Evolutionary conservation across 2,329 filamentous ascomycete species (phyloP), one percentile per base, ranked within the genome.

Genomic region (Fusarium vanettenii): DNA sequence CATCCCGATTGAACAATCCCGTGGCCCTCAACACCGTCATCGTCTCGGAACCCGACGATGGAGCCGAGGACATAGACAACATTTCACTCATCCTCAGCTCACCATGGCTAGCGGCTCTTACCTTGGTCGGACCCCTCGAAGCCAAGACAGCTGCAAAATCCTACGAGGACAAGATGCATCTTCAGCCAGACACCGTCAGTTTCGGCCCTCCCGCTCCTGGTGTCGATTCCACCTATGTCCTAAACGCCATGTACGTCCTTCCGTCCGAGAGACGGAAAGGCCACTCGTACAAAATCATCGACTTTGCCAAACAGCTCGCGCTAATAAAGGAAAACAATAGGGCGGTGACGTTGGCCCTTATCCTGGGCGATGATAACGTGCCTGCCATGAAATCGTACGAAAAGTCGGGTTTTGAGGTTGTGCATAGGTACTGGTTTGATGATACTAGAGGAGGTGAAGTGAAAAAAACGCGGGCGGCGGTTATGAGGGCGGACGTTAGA

Each of bases 181-280:
- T 76, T 3, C 37, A 59, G 0, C 35, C 66, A 1, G 22, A 60
- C 6, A 64, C 2, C 0, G 18, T 10, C 9, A 16, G 63, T 3
- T 68, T 72, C 20, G 69, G 69, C 3, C 43, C 31, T 2, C 11
- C 52, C 5, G 29, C 27, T 5, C 20, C 65, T 1, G 43, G 61
- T 1, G 67, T 64, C 2, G 31, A 60, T 11, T 69, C 20, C 27
- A 55, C 57, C 10, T 75, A 66, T 27, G 41, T 70, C 0, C 48
- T 76, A 4, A 73, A 67, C 7, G 74, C 73, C 10, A 63, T 76
- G 14, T 76, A 74, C 10, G 74, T 76, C 18, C 33, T 27, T 2
- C 69, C 69, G 0, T 57, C 57, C 1, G 60, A 71, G 5, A 71
- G 74, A 22, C 61, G 74, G 2, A 68, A 64, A 27, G 71, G 74